Evolutionary conservation across 768 basidiomycete genomes (phyloP), one percentile per base, ranked within the genome.

Genomic region (Exsudoporus frostii): DNA sequence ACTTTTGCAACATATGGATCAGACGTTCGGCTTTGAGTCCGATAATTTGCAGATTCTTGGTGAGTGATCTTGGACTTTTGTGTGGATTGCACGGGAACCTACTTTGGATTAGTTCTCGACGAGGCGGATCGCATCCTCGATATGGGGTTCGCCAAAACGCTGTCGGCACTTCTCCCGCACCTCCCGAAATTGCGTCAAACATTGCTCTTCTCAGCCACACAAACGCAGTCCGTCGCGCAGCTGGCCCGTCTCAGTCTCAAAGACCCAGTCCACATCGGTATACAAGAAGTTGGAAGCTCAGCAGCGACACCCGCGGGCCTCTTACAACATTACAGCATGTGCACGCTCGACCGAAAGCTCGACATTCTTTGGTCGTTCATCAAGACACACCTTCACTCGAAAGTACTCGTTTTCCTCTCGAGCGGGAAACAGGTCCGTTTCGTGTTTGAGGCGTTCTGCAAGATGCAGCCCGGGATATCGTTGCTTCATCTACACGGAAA

Each of bases 401-500:
- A 99, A 72, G 82, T 82, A 7, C 85, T 99, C 34, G 93, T 98
- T 3, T 98, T 99, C 72, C 76, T 98, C 61, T 97, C 94, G 22
- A 88, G 86, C 56, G 90, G 93, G 69, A 98, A 98, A 70, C 97
- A 99, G 73, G 94, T 98, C 46, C 92, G 95, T 19, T 98, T 98
- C 70, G 87, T 89, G 7, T 98, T 89, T 65, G 95, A 97, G 74
- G 91, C 89, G 15, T 98, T 99, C 72, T 88, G 92, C 74, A 88
- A 88, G 69, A 84, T 99, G 78, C 96, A 96, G 57, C 96, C 96
- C 0, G 96, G 96, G 61, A 76, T 93, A 5, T 85, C 96, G 4
- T 78, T 99, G n/a, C 79, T 99, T 20, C 90, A 95, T 66, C 73
- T 99, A 8, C 94, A 98, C 63, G 96, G 96, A 32, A 98, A 97